Percentiles rank a stretch among this genome's conserved stretches.
These are phyloP conservation scores for Erysiphe pulchra DNA, from an alignment of 2,329 filamentous ascomycete species.

Conservation along the genomic window DNA sequence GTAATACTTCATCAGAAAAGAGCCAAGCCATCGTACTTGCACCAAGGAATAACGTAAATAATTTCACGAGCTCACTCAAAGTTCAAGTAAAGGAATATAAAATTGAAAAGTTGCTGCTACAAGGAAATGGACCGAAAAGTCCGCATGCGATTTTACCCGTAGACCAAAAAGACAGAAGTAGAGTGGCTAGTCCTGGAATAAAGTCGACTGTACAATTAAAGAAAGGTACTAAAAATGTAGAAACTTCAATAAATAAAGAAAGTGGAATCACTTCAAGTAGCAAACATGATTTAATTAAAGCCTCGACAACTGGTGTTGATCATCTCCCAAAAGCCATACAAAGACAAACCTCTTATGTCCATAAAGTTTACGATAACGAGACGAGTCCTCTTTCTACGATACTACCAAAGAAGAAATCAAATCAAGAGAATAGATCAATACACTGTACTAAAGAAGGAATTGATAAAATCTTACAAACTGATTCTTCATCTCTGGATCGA, in stretches of 20 bases:
- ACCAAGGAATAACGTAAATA: slow-evolving; percentile 5
- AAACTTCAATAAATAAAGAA: no score
- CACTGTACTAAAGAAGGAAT: background rate
- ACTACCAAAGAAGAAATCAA: background rate
- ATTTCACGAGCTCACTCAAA: background rate
- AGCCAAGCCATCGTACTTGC: slow-evolving; percentile 8
- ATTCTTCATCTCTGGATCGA: background rate
- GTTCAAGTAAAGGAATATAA: background rate
- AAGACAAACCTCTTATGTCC: background rate
- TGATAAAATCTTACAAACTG: background rate
- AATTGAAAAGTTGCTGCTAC: slow-evolving; percentile 5
- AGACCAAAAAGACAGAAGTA: no score
- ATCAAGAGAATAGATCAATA: background rate
- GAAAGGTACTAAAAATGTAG: no score
- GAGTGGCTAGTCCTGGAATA: no score
- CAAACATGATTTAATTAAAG: no score
- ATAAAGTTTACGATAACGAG: background rate
- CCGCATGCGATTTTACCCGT: no score
- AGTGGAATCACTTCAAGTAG: no score
- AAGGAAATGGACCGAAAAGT: slow-evolving; percentile 3
- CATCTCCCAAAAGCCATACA: background rate
- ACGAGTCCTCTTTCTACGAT: background rate
- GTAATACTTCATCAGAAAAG: slow-evolving; percentile 9
- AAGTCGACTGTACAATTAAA: no score
- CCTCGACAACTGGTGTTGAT: background rate